phyloP scores from a whole-genome alignment of 2,329 filamentous ascomycete genomes.

The Claviceps sp. region DNA sequence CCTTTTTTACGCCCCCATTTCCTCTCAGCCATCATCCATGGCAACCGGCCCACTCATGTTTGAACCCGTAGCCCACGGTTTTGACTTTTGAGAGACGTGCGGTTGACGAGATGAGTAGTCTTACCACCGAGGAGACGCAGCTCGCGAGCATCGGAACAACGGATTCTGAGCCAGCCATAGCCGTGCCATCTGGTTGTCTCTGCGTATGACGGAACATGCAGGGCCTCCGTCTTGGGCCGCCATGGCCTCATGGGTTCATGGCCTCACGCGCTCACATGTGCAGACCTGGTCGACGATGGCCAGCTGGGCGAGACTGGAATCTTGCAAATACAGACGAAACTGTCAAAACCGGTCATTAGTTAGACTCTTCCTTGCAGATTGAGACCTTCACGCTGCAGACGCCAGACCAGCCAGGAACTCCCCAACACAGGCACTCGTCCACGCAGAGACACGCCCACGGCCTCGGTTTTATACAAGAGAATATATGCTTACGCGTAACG shows the following conservation, averaged over 20 bases:
- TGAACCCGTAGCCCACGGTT: background rate
- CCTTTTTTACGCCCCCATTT: background rate
- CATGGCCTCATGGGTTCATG: background rate
- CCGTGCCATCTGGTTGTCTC: background rate
- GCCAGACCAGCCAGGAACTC: background rate
- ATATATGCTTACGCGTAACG: constrained; percentile 1
- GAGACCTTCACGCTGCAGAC: background rate
- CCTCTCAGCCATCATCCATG: background rate
- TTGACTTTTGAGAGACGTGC: background rate
- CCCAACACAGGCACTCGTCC: constrained; percentile 2
- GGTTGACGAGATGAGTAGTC: background rate
- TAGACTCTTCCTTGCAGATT: constrained; percentile 1
- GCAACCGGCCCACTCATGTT: background rate
- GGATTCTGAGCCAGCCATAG: background rate
- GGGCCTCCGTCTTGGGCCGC: background rate
- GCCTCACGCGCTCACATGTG: background rate
- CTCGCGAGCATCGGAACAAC: background rate
- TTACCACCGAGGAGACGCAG: background rate
- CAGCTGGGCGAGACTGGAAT: background rate
- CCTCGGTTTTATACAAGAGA: background rate
- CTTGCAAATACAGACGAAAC: background rate
- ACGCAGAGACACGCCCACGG: constrained; percentile 2
- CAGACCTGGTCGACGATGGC: background rate
- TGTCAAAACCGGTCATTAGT: background rate
- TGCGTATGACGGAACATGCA: background rate